Conservation (phyloP, 2,329 filamentous ascomycete species). For the Parafenestella ontariensis region DNA sequence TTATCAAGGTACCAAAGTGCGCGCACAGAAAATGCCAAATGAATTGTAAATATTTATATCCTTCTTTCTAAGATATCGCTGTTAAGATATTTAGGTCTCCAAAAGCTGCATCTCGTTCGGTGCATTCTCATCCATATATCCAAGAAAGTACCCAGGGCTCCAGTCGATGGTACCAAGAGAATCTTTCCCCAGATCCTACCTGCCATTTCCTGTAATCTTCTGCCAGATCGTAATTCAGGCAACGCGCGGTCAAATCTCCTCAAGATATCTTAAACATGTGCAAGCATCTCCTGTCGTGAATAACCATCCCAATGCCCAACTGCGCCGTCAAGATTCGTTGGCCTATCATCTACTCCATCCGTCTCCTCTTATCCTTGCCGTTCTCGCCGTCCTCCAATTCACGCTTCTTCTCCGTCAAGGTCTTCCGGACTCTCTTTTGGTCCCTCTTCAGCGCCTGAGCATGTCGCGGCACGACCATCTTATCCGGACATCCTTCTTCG, state of each 20-base stretch:
- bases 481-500: conserved; percentile 12
- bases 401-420: conserved; percentile 1
- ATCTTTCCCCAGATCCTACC: not conserved
- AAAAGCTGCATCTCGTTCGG: too few relatives aligned
- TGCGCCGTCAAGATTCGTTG: too few relatives aligned
- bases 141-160: not conserved
- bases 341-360: not conserved
- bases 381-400: not conserved
- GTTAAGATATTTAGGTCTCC: too few relatives aligned
- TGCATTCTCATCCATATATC: too few relatives aligned
- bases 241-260: too few relatives aligned
- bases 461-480: conserved; percentile 8
- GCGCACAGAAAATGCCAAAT: too few relatives aligned
- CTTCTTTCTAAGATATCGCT: too few relatives aligned
- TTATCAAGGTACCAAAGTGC: too few relatives aligned
- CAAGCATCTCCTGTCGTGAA: not conserved
- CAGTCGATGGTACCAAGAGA: not conserved
- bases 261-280: not conserved
- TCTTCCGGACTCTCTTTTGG: conserved; percentile 3
- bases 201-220: too few relatives aligned
- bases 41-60: too few relatives aligned
- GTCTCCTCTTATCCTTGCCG: conserved; percentile 1
- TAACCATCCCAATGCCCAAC: too few relatives aligned
- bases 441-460: conserved; percentile 15
- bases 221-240: too few relatives aligned